phyloP scores from a whole-genome alignment of 2,329 filamentous ascomycete genomes.

The Colletotrichum scovillei region DNA sequence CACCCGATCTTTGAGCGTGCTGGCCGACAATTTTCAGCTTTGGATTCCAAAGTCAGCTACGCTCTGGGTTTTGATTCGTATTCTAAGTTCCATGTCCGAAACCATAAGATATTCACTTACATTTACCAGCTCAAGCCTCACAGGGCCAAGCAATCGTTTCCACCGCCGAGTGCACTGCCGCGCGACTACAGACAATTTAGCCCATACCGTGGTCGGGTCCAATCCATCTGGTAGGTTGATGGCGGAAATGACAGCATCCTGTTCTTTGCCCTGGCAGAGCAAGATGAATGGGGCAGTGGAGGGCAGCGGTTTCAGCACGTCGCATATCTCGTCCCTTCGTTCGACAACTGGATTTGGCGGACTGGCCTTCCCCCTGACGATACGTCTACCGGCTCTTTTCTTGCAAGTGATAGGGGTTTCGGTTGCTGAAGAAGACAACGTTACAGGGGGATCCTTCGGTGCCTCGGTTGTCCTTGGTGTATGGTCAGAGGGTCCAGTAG shows the following conservation, averaged over 20 bases:
- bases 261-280: neutral
- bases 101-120: neutral
- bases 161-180: neutral
- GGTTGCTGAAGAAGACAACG: no score
- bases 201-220: neutral
- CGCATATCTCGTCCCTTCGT: neutral
- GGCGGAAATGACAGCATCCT: neutral
- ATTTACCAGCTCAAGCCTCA: neutral
- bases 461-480: no score
- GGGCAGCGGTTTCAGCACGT: neutral
- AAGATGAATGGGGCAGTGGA: neutral
- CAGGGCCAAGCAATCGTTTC: neutral
- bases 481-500: no score
- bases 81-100: no score
- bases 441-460: no score
- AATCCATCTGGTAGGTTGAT: neutral
- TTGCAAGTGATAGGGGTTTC: no score
- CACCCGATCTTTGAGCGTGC: neutral
- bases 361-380: no score
- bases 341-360: neutral
- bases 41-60: neutral
- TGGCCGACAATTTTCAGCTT: neutral
- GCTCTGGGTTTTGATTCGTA: neutral
- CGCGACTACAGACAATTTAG: neutral
- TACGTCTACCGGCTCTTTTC: no score